Evolutionary conservation across 495 filamentous ascomycete species (phyloP), one percentile per base, ranked within the genome.

Genomic region (Trichoderma gamsii): DNA sequence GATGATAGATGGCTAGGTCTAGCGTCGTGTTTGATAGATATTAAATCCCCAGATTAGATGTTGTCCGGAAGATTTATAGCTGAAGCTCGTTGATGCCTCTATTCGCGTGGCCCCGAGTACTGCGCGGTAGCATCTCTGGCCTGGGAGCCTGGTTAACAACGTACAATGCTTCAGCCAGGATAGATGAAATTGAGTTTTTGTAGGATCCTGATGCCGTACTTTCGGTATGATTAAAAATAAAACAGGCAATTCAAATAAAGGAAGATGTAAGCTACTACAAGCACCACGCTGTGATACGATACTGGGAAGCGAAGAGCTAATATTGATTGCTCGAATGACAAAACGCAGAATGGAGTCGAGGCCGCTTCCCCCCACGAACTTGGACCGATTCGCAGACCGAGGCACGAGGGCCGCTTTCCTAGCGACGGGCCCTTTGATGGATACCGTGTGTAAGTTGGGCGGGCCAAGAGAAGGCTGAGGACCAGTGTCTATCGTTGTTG

Each of bases 371-470:
- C 56, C 56, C 56, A 61, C 56, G 56, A 61, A 13, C 56, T 61
- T 61, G 56, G 56, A 32, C 56, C 56, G 56, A 61, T 61, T 32
- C 23, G 56, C 25, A 61, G 56, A 61, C 56, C 56, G 56, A 61
- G 23, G 51, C 51, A 25, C 51, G n/a, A 56, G 18, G n/a, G n/a
- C 51, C 51, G n/a, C n/a, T 12, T 25, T 56, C n/a, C 5, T 25
- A 56, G 18, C 1, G 51, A 56, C 51, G 51, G 51, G 51, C 11
- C 11, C 51, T 56, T 25, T 56, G 1, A 23, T 56, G 51, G 51
- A 61, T 49, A 49, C 44, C 9, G 56, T 2, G n/a, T 61, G 56
- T 25, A 16, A 25, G 27, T 61, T 25, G 27, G 27, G 25, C 15
- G 12, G 23, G 27, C 8, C 16, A 25, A 13, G 27, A 3, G 23